A percentile compares a stretch with the other conserved stretches of the same genome.
phyloP scores from a whole-genome alignment of 2,329 filamentous ascomycete species.

The Clonostachys rosea region DNA sequence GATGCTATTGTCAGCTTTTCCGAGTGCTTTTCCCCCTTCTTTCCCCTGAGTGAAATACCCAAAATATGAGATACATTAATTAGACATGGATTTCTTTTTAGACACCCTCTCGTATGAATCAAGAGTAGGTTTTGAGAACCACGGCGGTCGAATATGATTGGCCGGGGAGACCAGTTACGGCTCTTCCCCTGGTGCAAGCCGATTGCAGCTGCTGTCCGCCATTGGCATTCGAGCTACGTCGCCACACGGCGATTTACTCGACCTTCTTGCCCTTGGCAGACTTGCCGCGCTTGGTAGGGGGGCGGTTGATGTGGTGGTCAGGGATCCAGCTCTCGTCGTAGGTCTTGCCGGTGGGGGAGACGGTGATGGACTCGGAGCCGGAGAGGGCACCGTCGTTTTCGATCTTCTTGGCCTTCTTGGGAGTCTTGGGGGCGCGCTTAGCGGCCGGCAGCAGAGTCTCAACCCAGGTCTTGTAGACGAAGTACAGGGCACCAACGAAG shows the following conservation, averaged over 20 bases:
- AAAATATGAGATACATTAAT: too few species aligned
- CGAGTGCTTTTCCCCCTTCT: too few species aligned
- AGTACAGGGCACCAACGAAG: constrained; percentile 81
- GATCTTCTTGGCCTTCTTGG: constrained; percentile 61
- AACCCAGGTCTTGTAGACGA: constrained; percentile 98
- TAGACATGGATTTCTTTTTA: too few species aligned
- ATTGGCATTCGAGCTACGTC: too few species aligned
- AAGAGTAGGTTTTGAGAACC: too few species aligned
- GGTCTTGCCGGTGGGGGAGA: constrained; percentile 48
- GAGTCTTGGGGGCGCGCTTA: constrained; percentile 58
- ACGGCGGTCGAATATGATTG: too few species aligned
- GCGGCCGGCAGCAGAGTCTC: constrained; percentile 92
- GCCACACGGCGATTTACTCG: background rate
- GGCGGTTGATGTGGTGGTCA: constrained; percentile 81
- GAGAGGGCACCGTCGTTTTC: constrained; percentile 58
- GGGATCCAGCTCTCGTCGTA: constrained; percentile 97
- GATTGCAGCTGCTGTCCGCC: too few species aligned
- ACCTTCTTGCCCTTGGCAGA: constrained; percentile 39
- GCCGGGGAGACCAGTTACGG: too few species aligned
- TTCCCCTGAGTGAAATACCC: too few species aligned
- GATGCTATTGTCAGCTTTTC: too few species aligned
- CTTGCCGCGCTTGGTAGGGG: constrained; percentile 66
- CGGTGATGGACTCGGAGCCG: constrained; percentile 63
- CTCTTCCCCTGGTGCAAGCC: too few species aligned
- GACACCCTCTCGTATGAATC: too few species aligned